Base-by-base conservation (phyloP, 169 alveolate genomes). In the Cryptosporidium tyzzeri region DNA sequence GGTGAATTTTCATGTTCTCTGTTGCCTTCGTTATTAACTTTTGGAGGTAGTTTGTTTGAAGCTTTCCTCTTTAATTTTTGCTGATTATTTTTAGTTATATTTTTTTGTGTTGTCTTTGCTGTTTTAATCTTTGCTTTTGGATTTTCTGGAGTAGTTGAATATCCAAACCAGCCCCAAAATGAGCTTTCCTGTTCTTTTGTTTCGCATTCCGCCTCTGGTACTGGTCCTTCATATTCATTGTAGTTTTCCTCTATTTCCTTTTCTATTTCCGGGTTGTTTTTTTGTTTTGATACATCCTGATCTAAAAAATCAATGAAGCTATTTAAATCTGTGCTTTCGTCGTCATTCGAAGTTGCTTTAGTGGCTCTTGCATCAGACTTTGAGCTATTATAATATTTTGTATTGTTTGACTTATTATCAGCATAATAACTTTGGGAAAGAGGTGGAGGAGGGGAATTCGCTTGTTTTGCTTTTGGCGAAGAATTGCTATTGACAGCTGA, bases 101-200 rank as follows among this genome's bases (percentile, higher is more conserved):
- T 73, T 26, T 73, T 55, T 26, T 73, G 86, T 33, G 86, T 58
- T 18, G 48, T 26, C 41, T 73, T 73, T 2, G 29, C 59, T 14
- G 59, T 16, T 51, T 73, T 73, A 10, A 9, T 1, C 9, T 51
- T 73, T 26, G 45, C 9, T 1, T 31, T 29, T 33, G 58, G 59
- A 2, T 55, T 39, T 55, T 41, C 85, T 3, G 71, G 71, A 0
- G 39, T n/a, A 21, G 7, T 59, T 8, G 71, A 73, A 39, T 73
- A 45, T n/a, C 86, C 86, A 55, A 73, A 53, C 86, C 86, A 73
- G 2, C 71, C 51, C 86, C 86, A 73, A 39, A 73, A 73, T 31
- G 70, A 18, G 21, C 39, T 51, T 73, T 73, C 70, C 33, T 53
- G 55, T 21, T 55, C 71, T 0, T 16, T 33, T 12, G 44, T 31